Evolutionary conservation across 2,329 filamentous ascomycete species (phyloP), one percentile per base, ranked within the genome.

Genomic region (Colletotrichum spinosum): DNA sequence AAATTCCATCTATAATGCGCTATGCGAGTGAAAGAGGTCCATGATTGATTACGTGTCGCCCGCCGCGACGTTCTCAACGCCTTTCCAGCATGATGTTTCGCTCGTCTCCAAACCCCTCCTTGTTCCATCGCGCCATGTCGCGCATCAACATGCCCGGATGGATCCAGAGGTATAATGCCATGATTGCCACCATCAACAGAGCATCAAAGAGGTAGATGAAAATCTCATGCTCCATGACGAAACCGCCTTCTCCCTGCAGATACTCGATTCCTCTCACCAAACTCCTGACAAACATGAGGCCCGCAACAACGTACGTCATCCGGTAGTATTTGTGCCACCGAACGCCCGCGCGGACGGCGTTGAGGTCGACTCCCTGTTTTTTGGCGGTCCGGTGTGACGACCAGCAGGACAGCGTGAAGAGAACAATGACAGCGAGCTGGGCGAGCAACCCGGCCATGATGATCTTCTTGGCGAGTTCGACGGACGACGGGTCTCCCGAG

Each of bases 401-500:
- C 44, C 52, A 55, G 4, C 53, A 59, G 1, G 57, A 66, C 0
- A 66, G 39, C 6, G 33, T 71, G 65, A 87, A 87, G 45, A 85
- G 76, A 9, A 74, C 74, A 61, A 87, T 86, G 55, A 84, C 80
- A 7, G 81, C 38, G 4, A 87, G 77, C 68, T 87, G 85, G 6
- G 86, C 69, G 10, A 81, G 72, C 2, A 87, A 72, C 3, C 85
- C 84, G 3, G 38, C 67, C 11, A 71, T 59, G 52, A 74, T 72
- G 11, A 70, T 65, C 0, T 53, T 71, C 11, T 65, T 69, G 4
- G 68, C 70, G 4, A 62, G 53, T 6, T 63, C 58, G 1, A 71
- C 67, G 12, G 66, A 53, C 6, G 65, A 37, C 0, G 63, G 41
- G 9, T 68, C 60, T 8, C 70, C 70, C 25, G 70, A 70, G 2